These are phyloP conservation scores for Bromus sterilis DNA, from an alignment of 176 grass and related monocot species.

Conservation along the genomic window DNA sequence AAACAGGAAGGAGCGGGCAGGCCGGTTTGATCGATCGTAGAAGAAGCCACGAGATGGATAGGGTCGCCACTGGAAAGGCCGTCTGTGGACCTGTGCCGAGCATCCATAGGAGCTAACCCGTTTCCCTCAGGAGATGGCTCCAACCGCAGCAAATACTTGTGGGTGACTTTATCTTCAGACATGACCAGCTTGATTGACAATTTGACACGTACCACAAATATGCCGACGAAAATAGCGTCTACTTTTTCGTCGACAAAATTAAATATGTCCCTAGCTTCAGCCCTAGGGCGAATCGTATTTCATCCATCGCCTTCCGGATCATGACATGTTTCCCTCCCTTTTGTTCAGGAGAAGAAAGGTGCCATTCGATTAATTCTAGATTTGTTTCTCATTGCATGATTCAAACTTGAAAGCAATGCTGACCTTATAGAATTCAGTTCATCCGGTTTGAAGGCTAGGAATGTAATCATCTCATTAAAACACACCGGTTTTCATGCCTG, in stretches of 20 bases:
- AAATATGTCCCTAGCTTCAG: neutral
- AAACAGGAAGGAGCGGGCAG: neutral
- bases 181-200: slow-evolving; percentile 4
- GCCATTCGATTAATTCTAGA: neutral
- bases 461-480: neutral
- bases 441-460: neutral
- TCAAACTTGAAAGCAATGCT: neutral
- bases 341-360: neutral
- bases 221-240: neutral
- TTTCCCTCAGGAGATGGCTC: neutral
- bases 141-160: slow-evolving; percentile 27
- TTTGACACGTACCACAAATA: neutral
- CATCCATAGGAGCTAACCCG: neutral
- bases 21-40: neutral
- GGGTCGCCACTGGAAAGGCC: neutral
- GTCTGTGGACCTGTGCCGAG: neutral
- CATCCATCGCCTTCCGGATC: neutral
- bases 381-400: neutral
- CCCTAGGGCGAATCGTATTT: neutral
- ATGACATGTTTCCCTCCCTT: neutral
- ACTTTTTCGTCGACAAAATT: neutral
- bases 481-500: neutral
- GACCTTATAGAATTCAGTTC: neutral
- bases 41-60: slow-evolving; percentile 23
- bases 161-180: slow-evolving; percentile 11